Conservation (phyloP, 108 stramenopile species). For the Cyclotella baltica region DNA sequence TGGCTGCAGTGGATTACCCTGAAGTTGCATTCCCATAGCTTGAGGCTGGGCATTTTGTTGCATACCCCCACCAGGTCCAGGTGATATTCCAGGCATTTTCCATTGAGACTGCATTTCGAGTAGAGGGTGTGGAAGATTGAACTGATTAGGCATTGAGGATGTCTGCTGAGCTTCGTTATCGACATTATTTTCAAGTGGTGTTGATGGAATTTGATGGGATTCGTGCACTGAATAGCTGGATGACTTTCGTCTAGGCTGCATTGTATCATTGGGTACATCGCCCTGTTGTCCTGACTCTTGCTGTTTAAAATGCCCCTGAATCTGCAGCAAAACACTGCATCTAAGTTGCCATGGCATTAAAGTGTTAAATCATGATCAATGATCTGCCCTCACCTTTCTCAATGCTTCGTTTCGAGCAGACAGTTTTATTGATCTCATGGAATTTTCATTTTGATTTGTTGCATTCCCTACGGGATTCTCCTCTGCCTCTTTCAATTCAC, state of each 20-base stretch:
- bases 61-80: not conserved
- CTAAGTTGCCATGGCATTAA: not conserved
- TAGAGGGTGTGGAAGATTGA: not conserved
- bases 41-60: not conserved
- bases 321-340: not conserved
- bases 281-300: not conserved
- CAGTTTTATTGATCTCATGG: not conserved
- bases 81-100: not conserved
- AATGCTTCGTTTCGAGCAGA: slow-evolving; percentile 6
- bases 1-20: not conserved
- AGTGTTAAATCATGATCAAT: not conserved
- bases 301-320: slow-evolving; percentile 6
- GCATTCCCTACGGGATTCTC: not conserved
- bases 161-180: not conserved
- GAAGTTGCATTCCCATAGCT: not conserved
- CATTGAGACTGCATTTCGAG: not conserved
- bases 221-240: not conserved
- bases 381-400: not conserved
- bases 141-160: not conserved
- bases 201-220: not conserved
- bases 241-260: not conserved
- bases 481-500: too few relatives aligned
- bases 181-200: not conserved
- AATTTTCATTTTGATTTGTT: not conserved
- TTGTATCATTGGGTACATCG: too few relatives aligned